phyloP scores from a whole-genome alignment of 2,329 filamentous ascomycete species.

The Xylariomycetidae sp. region DNA sequence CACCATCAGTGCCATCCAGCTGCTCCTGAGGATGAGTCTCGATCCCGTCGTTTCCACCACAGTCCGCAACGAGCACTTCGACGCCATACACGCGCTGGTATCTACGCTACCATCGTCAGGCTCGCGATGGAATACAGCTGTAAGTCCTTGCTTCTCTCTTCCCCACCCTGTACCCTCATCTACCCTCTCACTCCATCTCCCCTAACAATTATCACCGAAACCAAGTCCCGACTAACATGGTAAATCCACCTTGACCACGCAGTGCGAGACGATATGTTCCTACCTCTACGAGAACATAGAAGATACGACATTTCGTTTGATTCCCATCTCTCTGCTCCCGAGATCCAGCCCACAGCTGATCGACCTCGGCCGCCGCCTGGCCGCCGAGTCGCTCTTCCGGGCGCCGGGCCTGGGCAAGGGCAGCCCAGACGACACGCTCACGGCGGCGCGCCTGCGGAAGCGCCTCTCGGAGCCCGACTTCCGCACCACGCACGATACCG shows the following conservation, averaged over 20 bases:
- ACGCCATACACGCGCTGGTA: slow-evolving; percentile 39
- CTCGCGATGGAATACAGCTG: slow-evolving; percentile 37
- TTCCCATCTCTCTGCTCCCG: slow-evolving; percentile 57
- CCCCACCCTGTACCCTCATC: too few species aligned
- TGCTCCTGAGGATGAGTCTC: slow-evolving; percentile 51
- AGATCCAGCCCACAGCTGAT: slow-evolving; percentile 44
- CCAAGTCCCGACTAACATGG: too few species aligned
- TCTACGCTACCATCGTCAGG: slow-evolving; percentile 32
- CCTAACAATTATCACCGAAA: too few species aligned
- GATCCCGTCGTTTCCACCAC: slow-evolving; percentile 40
- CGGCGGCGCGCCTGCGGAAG: slow-evolving; percentile 39
- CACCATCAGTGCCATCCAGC: slow-evolving; percentile 36
- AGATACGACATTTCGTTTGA: slow-evolving; percentile 48
- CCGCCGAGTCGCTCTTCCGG: slow-evolving; percentile 58
- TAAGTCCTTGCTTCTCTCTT: slow-evolving; percentile 32
- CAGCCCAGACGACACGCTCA: slow-evolving; percentile 37
- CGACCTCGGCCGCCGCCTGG: slow-evolving; percentile 62
- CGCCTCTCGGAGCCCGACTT: slow-evolving; percentile 47
- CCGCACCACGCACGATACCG: slow-evolving; percentile 46
- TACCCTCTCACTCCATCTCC: too few species aligned
- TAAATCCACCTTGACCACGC: slow-evolving; percentile 13
- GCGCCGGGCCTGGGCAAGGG: slow-evolving; percentile 38
- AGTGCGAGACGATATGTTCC: slow-evolving; percentile 48
- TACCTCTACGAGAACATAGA: slow-evolving; percentile 42
- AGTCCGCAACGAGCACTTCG: slow-evolving; percentile 19